Percentiles rank a stretch among this genome's conserved stretches.
Conservation (phyloP, 768 basidiomycete species). For the Calocybe cyanea region DNA sequence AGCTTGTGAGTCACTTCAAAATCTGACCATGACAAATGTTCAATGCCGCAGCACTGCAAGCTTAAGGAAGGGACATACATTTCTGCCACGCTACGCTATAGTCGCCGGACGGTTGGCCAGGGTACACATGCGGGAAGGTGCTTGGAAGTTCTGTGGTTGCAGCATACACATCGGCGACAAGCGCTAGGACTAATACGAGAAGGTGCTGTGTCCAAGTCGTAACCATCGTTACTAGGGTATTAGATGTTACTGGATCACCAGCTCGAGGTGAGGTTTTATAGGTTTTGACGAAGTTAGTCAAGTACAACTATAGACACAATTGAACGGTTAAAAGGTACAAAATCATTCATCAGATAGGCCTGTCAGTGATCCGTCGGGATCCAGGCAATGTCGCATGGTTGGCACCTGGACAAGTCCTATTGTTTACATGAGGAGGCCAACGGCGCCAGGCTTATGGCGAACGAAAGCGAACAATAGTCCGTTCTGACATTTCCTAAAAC, state of each 20-base stretch:
- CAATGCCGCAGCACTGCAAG: not conserved
- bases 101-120: conserved; percentile 41
- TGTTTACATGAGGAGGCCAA: not conserved
- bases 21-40: conserved; percentile 33
- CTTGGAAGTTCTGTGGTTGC: conserved; percentile 31
- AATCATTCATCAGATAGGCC: not conserved
- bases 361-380: conserved; percentile 7
- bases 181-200: conserved; percentile 10
- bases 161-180: conserved; percentile 20
- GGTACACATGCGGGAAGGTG: conserved; percentile 45
- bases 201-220: conserved; percentile 21
- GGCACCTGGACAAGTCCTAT: not conserved
- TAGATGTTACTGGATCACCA: not conserved
- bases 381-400: not conserved
- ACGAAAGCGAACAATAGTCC: no score
- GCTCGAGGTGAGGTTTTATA: not conserved
- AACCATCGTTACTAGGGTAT: not conserved
- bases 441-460: no score
- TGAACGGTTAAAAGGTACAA: conserved; percentile 1
- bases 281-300: conserved; percentile 2
- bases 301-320: conserved; percentile 6
- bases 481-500: no score
- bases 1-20: conserved; percentile 53
- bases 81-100: conserved; percentile 59
- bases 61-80: conserved; percentile 35